Evolutionary conservation across 2,329 filamentous ascomycete species (phyloP), one percentile per base, ranked within the genome.

Genomic region (Ascosphaera aggregata): DNA sequence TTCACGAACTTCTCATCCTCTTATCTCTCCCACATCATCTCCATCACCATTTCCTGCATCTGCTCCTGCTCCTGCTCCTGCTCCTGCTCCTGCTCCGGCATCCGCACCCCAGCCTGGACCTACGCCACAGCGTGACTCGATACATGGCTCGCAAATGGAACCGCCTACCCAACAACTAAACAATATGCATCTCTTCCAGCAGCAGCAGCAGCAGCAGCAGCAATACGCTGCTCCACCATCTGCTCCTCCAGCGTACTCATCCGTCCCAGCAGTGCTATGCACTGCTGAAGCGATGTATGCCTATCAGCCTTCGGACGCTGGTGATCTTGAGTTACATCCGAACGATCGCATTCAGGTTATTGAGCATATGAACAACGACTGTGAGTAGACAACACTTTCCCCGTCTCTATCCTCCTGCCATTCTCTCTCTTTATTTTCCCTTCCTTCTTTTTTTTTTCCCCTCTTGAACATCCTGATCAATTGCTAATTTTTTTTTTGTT

Each of bases 321-420:
- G 82, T 43, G 86, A 95, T 54, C 66, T 92, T 45, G 72, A 71
- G 2, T 72, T 95, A 43, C 72, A 81, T 52, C 74, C 77, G 44
- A 77, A 85, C 52, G 86, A 95, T 60, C 66, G 67, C 45, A 66
- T 95, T 48, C 69, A 72, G 42, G 79, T 95, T 17, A 71, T 73
- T 46, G 81, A 93, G 60, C 85, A 92, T 63, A 89, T 93, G 77
- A 95, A 95, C 59, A 73, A 76, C 44, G 85, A 95, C 59, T 95
- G 86, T 63, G 59, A 34, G 60, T 49, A 39, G 30, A 27, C 5
- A 27, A n/a, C n/a, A n/a, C n/a, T n/a, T n/a, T n/a, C n/a, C n/a
- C n/a, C n/a, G n/a, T n/a, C n/a, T n/a, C n/a, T n/a, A n/a, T n/a
- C n/a, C n/a, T 27, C 22, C 22, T 20, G 7, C 31, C 35, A 38